Evolutionary conservation across 495 filamentous ascomycete genomes (phyloP), one percentile per base, ranked within the genome.

Genomic region (Chaetomium tenue): DNA sequence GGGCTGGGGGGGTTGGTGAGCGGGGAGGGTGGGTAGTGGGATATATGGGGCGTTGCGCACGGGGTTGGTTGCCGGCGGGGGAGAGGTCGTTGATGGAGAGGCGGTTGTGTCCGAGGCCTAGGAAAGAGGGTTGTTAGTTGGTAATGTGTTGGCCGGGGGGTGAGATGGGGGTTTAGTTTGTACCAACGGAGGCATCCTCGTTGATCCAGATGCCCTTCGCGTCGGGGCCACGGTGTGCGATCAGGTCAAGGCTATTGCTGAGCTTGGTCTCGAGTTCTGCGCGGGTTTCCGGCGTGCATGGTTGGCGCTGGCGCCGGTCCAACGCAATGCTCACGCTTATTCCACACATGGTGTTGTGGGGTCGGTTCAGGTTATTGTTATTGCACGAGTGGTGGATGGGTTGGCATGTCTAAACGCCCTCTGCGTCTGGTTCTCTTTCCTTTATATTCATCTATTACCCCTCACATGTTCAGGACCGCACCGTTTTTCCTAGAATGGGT

Each of bases 81-180:
- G 72, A 76, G 11, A 84, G 76, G 67, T 85, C 83, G 58, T 81
- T 80, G 66, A 84, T 85, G 5, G 79, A 75, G 2, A 86, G 74
- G 26, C 83, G 76, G 50, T 75, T 66, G 28, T 69, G 67, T 18
- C 18, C 67, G 7, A 69, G 63, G 20, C 37, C 55, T 52, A 4
- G 15, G 16, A 23, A 30, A 23, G 51, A 13, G 0, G 33, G 20
- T 52, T 51, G 28, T 50, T 51, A 57, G 26, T 20, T 37, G 11
- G 28, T n/a, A 46, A 9, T 47, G 6, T 33, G 52, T 1, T 16
- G 30, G 53, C 12, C 18, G 2, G 53, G 53, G 22, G 37, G 44
- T 13, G 16, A 57, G 30, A n/a, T 47, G 48, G 56, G 55, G 12
- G 53, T 13, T 13, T 3, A 33, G 7, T 33, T 33, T 48, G 20